A percentile compares a stretch with the other conserved stretches of the same genome.
These are phyloP conservation scores for Wickerhamiella brachini DNA, from an alignment of 805 yeast species.

Conservation along the genomic window DNA sequence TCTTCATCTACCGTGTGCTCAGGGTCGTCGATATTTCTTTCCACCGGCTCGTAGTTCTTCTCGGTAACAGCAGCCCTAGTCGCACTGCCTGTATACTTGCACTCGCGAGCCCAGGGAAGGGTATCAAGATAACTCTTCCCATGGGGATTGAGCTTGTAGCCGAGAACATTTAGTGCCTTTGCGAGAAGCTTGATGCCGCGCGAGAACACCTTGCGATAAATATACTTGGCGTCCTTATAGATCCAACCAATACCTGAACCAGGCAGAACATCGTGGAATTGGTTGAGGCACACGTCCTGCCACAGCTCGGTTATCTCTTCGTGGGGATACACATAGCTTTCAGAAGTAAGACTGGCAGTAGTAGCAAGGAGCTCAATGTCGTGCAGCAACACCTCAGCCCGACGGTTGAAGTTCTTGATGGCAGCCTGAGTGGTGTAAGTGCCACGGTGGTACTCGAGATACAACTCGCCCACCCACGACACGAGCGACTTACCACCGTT, in stretches of 20 bases:
- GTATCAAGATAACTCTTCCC: background rate
- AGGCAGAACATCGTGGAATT: slow-evolving; percentile 96
- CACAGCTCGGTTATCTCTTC: slow-evolving; percentile 56
- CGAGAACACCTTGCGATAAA: slow-evolving; percentile 45
- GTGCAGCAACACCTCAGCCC: slow-evolving; percentile 60
- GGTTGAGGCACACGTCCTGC: slow-evolving; percentile 83
- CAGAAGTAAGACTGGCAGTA: slow-evolving; percentile 41
- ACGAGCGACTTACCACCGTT: slow-evolving; percentile 57
- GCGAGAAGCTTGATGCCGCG: slow-evolving; percentile 39
- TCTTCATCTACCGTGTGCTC: slow-evolving; percentile 6
- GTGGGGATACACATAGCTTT: slow-evolving; percentile 55
- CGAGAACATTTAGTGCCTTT: slow-evolving; percentile 36
- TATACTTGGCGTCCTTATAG: slow-evolving; percentile 77
- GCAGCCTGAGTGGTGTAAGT: slow-evolving; percentile 91
- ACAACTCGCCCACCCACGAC: slow-evolving; percentile 86
- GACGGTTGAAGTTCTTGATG: slow-evolving; percentile 68
- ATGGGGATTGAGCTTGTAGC: slow-evolving; percentile 9
- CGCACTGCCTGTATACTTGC: background rate
- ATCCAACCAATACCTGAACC: slow-evolving; percentile 94
- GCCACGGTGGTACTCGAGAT: slow-evolving; percentile 92
- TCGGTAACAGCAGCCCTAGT: background rate
- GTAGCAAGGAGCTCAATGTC: slow-evolving; percentile 80
- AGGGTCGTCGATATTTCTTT: background rate
- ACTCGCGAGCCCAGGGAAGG: slow-evolving; percentile 16
- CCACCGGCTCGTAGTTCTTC: background rate